phyloP scores from a whole-genome alignment of 352 stramenopile genomes.

The Pythium plurisporium region DNA sequence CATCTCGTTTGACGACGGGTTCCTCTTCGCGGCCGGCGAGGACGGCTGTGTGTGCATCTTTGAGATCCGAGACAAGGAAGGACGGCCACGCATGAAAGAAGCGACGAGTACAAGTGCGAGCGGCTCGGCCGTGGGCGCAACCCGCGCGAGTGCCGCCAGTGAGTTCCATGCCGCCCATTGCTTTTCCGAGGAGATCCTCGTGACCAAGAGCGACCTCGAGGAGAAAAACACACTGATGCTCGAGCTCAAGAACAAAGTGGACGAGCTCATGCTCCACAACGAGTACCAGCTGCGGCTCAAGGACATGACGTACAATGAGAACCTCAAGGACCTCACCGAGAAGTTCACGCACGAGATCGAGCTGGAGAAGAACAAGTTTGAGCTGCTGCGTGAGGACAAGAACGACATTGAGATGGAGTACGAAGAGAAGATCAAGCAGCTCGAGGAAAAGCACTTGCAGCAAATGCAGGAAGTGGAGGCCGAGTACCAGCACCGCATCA shows the following conservation, averaged over 20 bases:
- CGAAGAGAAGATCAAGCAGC: slow-evolving; percentile 88
- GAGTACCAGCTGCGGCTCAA: slow-evolving; percentile 94
- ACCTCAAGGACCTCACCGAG: slow-evolving; percentile 94
- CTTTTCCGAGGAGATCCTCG: slow-evolving; percentile 91
- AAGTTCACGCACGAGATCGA: slow-evolving; percentile 92
- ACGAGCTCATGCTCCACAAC: slow-evolving; percentile 92
- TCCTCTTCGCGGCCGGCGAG: slow-evolving; percentile 89
- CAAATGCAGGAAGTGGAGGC: slow-evolving; percentile 89
- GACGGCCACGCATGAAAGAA: slow-evolving; percentile 26
- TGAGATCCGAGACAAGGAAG: slow-evolving; percentile 65
- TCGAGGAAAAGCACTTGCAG: slow-evolving; percentile 90
- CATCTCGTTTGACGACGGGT: slow-evolving; percentile 87
- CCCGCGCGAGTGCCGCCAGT: slow-evolving; percentile 13
- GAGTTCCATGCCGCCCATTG: slow-evolving; percentile 19
- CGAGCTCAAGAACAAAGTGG: slow-evolving; percentile 93
- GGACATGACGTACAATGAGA: slow-evolving; percentile 95
- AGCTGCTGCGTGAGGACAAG: slow-evolving; percentile 89
- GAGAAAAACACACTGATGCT: slow-evolving; percentile 91
- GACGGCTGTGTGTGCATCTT: slow-evolving; percentile 91
- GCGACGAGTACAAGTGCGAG: slow-evolving; percentile 40
- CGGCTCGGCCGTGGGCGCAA: slow-evolving; percentile 32
- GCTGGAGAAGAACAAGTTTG: slow-evolving; percentile 87
- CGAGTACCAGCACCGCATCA: slow-evolving; percentile 91
- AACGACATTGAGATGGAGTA: slow-evolving; percentile 89
- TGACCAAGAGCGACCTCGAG: slow-evolving; percentile 92